phyloP scores from a whole-genome alignment of 108 stramenopile genomes.

The Pseudonitzschia multistriata region DNA sequence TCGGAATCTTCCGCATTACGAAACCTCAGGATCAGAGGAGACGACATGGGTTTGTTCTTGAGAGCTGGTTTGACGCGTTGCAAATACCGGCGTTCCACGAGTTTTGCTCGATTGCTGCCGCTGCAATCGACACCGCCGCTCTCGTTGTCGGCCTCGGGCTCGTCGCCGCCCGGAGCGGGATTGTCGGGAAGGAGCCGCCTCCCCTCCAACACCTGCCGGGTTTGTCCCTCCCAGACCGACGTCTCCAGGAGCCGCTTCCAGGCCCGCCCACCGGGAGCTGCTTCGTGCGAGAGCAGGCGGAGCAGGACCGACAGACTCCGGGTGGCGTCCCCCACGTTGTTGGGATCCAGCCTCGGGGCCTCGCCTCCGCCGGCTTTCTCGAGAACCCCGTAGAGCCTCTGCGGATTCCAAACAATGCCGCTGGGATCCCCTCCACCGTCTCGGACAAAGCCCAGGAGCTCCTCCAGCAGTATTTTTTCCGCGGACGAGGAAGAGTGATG shows the following conservation, averaged over 20 bases:
- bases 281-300: slow-evolving; percentile 11
- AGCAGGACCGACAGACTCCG: slow-evolving; percentile 26
- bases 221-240: slow-evolving; percentile 21
- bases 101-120: not conserved
- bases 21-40: slow-evolving; percentile 9
- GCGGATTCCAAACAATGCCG: slow-evolving; percentile 7
- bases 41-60: slow-evolving; percentile 12
- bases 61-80: slow-evolving; percentile 2
- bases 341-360: slow-evolving; percentile 13
- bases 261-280: not conserved
- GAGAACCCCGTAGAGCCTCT: not conserved
- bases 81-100: not conserved
- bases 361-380: not conserved
- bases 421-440: not conserved
- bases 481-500: not conserved
- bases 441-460: slow-evolving; percentile 10
- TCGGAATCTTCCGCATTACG: not conserved
- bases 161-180: too few species aligned
- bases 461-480: not conserved
- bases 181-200: not conserved
- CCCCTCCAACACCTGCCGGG: slow-evolving; percentile 11
- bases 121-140: not conserved
- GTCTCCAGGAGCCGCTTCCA: slow-evolving; percentile 14
- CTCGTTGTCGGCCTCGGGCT: not conserved
- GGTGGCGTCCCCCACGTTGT: slow-evolving; percentile 43